These are phyloP conservation scores for Apiospora arundinis DNA, from an alignment of 2,329 filamentous ascomycete genomes.

Conservation along the genomic window DNA sequence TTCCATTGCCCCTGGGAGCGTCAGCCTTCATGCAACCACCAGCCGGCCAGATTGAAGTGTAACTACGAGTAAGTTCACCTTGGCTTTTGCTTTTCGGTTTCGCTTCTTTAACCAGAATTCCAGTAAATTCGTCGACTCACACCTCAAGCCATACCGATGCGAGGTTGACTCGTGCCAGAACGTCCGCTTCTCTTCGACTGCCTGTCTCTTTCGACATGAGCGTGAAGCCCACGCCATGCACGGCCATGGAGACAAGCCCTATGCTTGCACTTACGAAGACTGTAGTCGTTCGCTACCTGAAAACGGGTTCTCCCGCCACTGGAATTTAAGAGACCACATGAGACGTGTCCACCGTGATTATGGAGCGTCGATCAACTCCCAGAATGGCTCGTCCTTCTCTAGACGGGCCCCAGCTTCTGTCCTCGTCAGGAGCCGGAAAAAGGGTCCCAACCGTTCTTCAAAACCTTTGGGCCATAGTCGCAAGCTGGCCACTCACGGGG, in stretches of 20 bases:
- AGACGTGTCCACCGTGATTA: conserved; percentile 83
- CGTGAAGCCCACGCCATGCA: conserved; percentile 96
- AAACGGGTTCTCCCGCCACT: conserved; percentile 91
- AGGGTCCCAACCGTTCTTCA: conserved; percentile 53
- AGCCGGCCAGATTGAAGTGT: conserved; percentile 95
- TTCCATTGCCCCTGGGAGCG: conserved; percentile 93
- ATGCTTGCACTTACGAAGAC: conserved; percentile 84
- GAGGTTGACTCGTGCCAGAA: conserved; percentile 84
- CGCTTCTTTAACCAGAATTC: conserved; percentile 28
- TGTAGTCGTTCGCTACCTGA: conserved; percentile 84
- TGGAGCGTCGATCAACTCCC: conserved; percentile 43
- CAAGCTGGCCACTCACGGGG: too few relatives aligned
- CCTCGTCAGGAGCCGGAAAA: conserved; percentile 61
- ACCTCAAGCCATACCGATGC: conserved; percentile 95
- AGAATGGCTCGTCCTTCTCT: conserved; percentile 49
- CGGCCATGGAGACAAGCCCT: conserved; percentile 90
- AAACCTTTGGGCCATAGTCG: conserved; percentile 51
- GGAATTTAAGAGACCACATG: conserved; percentile 98
- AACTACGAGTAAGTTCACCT: conserved; percentile 85
- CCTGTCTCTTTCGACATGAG: conserved; percentile 92
- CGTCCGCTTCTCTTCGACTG: conserved; percentile 91
- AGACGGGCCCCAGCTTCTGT: conserved; percentile 40
- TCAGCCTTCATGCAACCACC: conserved; percentile 78
- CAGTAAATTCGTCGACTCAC: conserved; percentile 97
- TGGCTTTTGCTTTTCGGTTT: neutral